Base-by-base conservation (phyloP, 176 grass and related monocot species). In the Musa beccarii region DNA sequence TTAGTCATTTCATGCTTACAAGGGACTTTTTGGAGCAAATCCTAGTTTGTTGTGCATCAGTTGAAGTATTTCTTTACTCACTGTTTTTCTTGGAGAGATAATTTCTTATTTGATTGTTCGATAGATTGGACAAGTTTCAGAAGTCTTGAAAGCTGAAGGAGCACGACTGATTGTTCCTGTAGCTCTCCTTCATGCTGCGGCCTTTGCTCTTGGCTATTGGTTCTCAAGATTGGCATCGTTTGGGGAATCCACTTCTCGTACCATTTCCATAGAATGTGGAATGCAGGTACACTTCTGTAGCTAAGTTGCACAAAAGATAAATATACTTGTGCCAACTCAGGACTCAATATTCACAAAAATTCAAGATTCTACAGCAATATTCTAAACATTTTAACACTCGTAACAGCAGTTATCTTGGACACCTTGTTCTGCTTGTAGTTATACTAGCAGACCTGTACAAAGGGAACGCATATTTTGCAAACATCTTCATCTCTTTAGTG, bases 191-290 rank as follows among this genome's bases (percentile, higher is more conserved):
- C 95, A 93, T 82, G 57, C 34, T 68, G 95, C 86, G 80, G 95
- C 95, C 54, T 98, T 98, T 82, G 86, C 76, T 71, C 65, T 98
- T 78, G 90, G 95, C 20, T 98, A 98, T 88, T 98, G 82, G 84
- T 10, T 86, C 6, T 94, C 95, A 24, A 87, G 17, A 83, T 68
- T 89, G 10, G 83, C 53, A 77, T 82, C 78, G 68, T 98, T 98
- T 17, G 90, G 90, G 12, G 95, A 98, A 82, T 98, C 90, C 68
- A 98, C 95, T 76, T 93, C 88, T 56, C 85, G 95, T 63, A 98
- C 95, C 23, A 81, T 98, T 84, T 91, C 95, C 25, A 98, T 98
- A 80, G 95, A 98, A 81, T 98, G 95, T 68, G 90, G 95, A 16
- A 98, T 98, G 90, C 95, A 93, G 95, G 95, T 98, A 87, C 28